Evolutionary conservation across 2,329 filamentous ascomycete species (phyloP).

Genomic region (Pyrenochaeta sp.): DNA sequence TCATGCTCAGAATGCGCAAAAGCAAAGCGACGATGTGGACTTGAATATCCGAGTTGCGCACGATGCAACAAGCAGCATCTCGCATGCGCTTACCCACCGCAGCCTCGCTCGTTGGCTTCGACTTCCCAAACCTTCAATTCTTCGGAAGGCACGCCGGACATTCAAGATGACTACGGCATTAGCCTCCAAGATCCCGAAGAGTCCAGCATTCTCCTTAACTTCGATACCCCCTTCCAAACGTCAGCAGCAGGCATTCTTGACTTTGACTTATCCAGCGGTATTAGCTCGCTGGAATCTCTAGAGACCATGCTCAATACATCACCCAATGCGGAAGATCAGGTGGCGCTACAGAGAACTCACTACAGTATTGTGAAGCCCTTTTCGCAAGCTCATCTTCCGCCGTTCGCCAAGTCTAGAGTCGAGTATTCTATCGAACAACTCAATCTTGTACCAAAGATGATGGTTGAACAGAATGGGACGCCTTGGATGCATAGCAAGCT

Average conservation of each 20-base stretch:
- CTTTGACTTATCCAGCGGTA: conserved; percentile 30
- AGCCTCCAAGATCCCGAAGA: conserved; percentile 32
- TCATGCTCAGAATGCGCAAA: conserved; percentile 66
- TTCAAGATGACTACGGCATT: too few relatives aligned
- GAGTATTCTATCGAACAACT: conserved; percentile 38
- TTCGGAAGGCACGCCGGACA: too few relatives aligned
- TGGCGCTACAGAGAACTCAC: neutral
- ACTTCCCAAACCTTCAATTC: neutral
- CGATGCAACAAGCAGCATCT: conserved; percentile 61
- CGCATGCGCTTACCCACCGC: conserved; percentile 56
- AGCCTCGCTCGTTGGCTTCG: conserved; percentile 3
- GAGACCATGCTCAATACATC: conserved; percentile 21
- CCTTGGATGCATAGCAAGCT: conserved; percentile 65
- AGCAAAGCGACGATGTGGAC: conserved; percentile 66
- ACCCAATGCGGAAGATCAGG: conserved; percentile 1
- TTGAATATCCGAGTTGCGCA: conserved; percentile 60
- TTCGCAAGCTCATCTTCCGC: conserved; percentile 21
- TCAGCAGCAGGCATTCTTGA: conserved; percentile 17
- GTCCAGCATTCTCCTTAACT: conserved; percentile 6
- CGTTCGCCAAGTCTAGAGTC: conserved; percentile 31
- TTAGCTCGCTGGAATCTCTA: conserved; percentile 63
- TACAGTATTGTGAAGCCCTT: conserved; percentile 6
- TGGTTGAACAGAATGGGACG: conserved; percentile 60
- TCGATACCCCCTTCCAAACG: conserved; percentile 12
- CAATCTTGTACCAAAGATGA: conserved; percentile 41